Evolutionary conservation across 2,329 filamentous ascomycete genomes (phyloP), one percentile per base, ranked within the genome.

Genomic region (Leptographium lundbergii): DNA sequence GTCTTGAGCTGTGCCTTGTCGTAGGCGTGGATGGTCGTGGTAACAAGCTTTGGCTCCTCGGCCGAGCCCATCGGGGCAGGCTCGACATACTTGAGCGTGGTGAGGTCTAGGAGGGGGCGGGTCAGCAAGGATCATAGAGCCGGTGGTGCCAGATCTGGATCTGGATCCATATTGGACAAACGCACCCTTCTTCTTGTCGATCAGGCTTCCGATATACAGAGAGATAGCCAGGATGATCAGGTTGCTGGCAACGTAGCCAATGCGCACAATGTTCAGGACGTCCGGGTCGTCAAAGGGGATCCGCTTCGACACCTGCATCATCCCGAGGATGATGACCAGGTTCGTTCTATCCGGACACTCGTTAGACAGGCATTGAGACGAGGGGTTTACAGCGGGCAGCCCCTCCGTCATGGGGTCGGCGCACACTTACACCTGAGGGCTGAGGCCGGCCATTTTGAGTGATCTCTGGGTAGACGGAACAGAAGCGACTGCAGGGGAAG

Each of bases 251-350:
- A 80, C 68, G 69, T 84, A 84, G 63, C 77, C 66, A 54, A 73
- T 78, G 66, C 81, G 81, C 66, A 80, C 77, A 36, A 73, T 67
- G 70, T 80, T 82, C 66, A 84, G 78, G 24, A 81, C 77, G 54
- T 75, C 73, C 52, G 81, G 90, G 70, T 97, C 87, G 34, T 97
- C 92, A 69, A 97, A 96, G 55, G 91, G 90, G 62, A 99, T 85
- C 75, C 87, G 89, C 83, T 97, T 97, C 67, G 91, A 88, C 62
- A 95, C 88, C 81, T 96, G 92, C 90, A 97, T 96, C 87, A 96
- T 95, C 71, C 89, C 88, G 67, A 96, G 84, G 77, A 95, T 91
- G 85, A 96, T 91, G 78, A 89, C 80, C 73, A 96, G 81, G 81
- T 96, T 96, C 73, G 88, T 89, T 69, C 91, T 95, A 74, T 17